Evolutionary conservation across 1,139 yeast species (phyloP).

Genomic region (Yamadazyma songkhlaensis): DNA sequence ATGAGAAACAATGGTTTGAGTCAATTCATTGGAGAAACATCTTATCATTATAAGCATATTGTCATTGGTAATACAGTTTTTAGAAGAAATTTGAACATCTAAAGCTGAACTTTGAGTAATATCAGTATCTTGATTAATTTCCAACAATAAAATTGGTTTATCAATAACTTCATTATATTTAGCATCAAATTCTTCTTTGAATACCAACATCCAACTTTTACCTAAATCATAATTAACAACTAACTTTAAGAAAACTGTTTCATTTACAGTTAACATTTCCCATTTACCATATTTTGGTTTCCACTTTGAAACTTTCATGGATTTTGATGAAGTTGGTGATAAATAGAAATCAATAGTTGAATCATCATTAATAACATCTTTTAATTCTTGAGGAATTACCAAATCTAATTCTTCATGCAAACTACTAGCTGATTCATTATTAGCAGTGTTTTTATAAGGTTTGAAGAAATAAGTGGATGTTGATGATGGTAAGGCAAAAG

Average conservation of each 20-base stretch:
- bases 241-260: conserved; percentile 35
- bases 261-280: conserved; percentile 43
- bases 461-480: conserved; percentile 43
- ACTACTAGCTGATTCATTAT: conserved; percentile 5
- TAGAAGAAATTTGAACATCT: conserved; percentile 36
- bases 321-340: conserved; percentile 32
- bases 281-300: conserved; percentile 42
- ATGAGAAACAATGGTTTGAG: conserved; percentile 24
- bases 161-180: conserved; percentile 31
- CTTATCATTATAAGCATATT: conserved; percentile 33
- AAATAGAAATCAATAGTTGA: conserved; percentile 40
- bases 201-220: conserved; percentile 39
- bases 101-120: conserved; percentile 38
- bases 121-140: conserved; percentile 24
- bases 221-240: conserved; percentile 33
- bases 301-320: conserved; percentile 45
- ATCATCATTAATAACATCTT: conserved; percentile 39
- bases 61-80: conserved; percentile 30
- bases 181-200: conserved; percentile 39
- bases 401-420: conserved; percentile 18
- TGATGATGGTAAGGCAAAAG: conserved; percentile 48
- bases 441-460: conserved; percentile 15
- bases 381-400: conserved; percentile 34
- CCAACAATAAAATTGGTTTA: conserved; percentile 35
- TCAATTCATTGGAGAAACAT: conserved; percentile 28